These are phyloP conservation scores for Zygosaccharomyces pseudorouxii DNA, from an alignment of 805 yeast species.

Conservation along the genomic window DNA sequence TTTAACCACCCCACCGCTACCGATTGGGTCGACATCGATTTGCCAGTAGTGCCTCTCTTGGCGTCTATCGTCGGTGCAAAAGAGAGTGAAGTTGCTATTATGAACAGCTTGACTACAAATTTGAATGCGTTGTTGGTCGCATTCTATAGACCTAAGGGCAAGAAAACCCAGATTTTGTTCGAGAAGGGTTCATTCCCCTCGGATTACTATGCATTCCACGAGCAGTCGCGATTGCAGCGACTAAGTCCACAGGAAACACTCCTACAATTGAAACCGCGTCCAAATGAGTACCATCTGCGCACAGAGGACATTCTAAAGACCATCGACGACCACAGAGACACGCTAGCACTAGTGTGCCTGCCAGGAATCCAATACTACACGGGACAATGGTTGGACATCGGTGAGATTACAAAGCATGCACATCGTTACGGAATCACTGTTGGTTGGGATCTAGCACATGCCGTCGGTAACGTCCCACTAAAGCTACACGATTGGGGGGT, in stretches of 20 bases:
- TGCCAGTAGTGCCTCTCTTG: conserved; percentile 64
- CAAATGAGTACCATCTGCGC: conserved; percentile 50
- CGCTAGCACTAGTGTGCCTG: conserved; percentile 68
- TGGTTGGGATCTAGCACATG: conserved; percentile 97
- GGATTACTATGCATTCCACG: conserved; percentile 79
- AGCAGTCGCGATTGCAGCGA: conserved; percentile 63
- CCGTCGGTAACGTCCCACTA: conserved; percentile 80
- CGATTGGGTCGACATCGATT: conserved; percentile 80
- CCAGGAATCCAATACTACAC: conserved; percentile 92
- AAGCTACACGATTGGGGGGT: conserved; percentile 81
- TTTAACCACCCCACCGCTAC: conserved; percentile 65
- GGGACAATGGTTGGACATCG: conserved; percentile 80
- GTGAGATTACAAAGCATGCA: conserved; percentile 59
- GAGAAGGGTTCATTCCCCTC: conserved; percentile 91
- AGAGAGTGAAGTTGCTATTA: conserved; percentile 73
- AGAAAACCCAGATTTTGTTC: conserved; percentile 64
- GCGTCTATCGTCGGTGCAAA: conserved; percentile 75
- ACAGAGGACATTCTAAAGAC: conserved; percentile 58
- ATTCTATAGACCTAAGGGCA: conserved; percentile 61
- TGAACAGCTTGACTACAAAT: conserved; percentile 83
- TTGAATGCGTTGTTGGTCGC: conserved; percentile 68
- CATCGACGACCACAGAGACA: conserved; percentile 53
- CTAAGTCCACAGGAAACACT: conserved; percentile 50
- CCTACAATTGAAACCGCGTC: conserved; percentile 59
- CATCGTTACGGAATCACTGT: conserved; percentile 51